phyloP scores from a whole-genome alignment of 2,329 filamentous ascomycete genomes.

The Colletotrichum sp. region DNA sequence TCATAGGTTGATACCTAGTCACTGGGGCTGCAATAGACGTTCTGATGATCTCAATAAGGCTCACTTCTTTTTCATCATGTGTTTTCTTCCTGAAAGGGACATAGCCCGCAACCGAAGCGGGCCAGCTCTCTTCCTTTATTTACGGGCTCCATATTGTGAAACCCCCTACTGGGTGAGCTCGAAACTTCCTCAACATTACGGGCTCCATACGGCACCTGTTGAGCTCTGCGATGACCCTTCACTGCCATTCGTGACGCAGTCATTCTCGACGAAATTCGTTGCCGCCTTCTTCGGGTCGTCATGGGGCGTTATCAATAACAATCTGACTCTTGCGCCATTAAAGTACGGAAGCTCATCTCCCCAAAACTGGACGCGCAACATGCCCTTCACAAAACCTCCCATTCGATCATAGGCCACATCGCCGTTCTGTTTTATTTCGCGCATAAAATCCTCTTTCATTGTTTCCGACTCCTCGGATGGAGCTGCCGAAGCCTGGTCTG shows the following conservation, averaged over 20 bases:
- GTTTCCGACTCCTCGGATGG: background rate
- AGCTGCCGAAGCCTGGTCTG: background rate
- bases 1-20: background rate
- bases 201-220: background rate
- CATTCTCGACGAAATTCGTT: background rate
- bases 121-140: background rate
- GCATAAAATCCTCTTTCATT: background rate
- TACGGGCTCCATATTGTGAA: background rate
- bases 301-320: background rate
- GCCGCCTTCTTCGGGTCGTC: background rate
- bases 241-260: background rate
- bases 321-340: background rate
- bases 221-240: background rate
- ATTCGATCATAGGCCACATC: background rate
- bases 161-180: too few relatives aligned
- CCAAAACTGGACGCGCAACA: background rate
- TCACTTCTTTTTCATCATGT: background rate
- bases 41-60: background rate
- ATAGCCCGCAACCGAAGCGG: background rate
- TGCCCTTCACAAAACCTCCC: background rate
- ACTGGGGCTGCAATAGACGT: background rate
- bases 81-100: background rate
- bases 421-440: background rate
- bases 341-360: background rate
- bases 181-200: too few relatives aligned